phyloP scores from a whole-genome alignment of 768 basidiomycete genomes.

The Neoboletus magnificus region DNA sequence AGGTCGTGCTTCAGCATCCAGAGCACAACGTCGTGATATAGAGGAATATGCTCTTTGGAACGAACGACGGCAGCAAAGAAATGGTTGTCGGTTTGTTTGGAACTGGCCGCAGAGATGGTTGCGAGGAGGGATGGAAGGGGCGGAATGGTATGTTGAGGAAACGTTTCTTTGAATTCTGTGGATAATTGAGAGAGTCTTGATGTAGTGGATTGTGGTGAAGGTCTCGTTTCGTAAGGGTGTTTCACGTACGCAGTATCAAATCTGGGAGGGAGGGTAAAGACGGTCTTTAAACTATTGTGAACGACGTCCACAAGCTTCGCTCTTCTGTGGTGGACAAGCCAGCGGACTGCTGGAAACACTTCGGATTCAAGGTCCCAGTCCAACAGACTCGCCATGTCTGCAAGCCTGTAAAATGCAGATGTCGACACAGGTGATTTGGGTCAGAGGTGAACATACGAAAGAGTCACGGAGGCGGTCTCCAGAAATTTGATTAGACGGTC shows the following conservation, averaged over 20 bases:
- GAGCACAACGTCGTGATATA: constrained; percentile 78
- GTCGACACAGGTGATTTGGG: not conserved
- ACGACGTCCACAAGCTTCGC: constrained; percentile 89
- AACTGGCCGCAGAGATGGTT: constrained; percentile 64
- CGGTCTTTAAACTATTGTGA: constrained; percentile 72
- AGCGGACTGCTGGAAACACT: constrained; percentile 86
- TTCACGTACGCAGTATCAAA: constrained; percentile 57
- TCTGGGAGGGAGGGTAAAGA: constrained; percentile 71
- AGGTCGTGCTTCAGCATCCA: constrained; percentile 92
- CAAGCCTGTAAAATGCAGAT: constrained; percentile 44
- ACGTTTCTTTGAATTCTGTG: constrained; percentile 57
- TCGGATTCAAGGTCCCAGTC: constrained; percentile 84
- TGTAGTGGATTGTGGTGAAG: not conserved
- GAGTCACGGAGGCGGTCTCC: constrained; percentile 65
- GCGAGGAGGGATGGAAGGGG: constrained; percentile 73
- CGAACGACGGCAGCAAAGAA: constrained; percentile 80
- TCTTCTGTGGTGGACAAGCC: constrained; percentile 86
- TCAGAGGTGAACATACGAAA: constrained; percentile 55
- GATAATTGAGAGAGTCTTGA: constrained; percentile 41
- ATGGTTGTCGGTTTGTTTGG: constrained; percentile 62
- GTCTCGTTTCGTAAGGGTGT: not conserved
- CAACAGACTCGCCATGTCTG: constrained; percentile 74
- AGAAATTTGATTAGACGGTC: constrained; percentile 75
- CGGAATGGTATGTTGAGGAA: constrained; percentile 58
- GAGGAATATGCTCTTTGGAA: constrained; percentile 58